Evolutionary conservation across 805 yeast species (phyloP).

Genomic region (Starmerella floricola): DNA sequence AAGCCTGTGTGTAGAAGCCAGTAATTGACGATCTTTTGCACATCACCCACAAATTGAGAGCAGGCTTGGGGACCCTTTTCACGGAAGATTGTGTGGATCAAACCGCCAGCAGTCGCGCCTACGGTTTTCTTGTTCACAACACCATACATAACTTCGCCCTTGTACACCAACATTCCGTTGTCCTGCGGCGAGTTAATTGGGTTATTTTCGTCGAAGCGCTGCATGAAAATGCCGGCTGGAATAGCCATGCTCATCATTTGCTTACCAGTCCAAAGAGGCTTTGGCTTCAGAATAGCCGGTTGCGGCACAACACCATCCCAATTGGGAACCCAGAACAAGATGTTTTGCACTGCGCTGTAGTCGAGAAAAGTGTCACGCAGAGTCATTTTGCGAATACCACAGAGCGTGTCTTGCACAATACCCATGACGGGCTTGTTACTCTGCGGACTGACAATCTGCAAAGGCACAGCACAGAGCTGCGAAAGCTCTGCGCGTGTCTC

Average conservation of each 20-base stretch:
- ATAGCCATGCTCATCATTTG: constrained; percentile 85
- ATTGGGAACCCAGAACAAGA: constrained; percentile 92
- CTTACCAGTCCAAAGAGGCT: constrained; percentile 96
- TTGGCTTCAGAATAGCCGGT: constrained; percentile 88
- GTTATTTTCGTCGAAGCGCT: constrained; percentile 82
- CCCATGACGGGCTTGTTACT: constrained; percentile 99
- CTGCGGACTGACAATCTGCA: constrained; percentile 96
- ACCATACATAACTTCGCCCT: constrained; percentile 96
- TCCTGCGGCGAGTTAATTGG: constrained; percentile 78
- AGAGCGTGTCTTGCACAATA: constrained; percentile 95
- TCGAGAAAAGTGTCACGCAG: constrained; percentile 79
- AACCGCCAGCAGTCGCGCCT: constrained; percentile 97
- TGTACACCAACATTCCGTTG: constrained; percentile 86
- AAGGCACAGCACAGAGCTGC: constrained; percentile 91
- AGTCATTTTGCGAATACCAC: constrained; percentile 95
- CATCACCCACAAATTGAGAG: constrained; percentile 79
- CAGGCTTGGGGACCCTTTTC: constrained; percentile 90
- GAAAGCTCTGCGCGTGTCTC: constrained; percentile 95
- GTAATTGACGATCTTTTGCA: constrained; percentile 89
- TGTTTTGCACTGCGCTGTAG: constrained; percentile 89
- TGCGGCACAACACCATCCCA: constrained; percentile 98
- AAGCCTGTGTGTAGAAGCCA: constrained; percentile 96
- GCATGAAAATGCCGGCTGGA: constrained; percentile 91
- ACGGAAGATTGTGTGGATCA: constrained; percentile 92
- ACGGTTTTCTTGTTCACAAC: constrained; percentile 97